Evolutionary conservation across 2,329 filamentous ascomycete genomes (phyloP).

Genomic region (Metarhizium rileyi): DNA sequence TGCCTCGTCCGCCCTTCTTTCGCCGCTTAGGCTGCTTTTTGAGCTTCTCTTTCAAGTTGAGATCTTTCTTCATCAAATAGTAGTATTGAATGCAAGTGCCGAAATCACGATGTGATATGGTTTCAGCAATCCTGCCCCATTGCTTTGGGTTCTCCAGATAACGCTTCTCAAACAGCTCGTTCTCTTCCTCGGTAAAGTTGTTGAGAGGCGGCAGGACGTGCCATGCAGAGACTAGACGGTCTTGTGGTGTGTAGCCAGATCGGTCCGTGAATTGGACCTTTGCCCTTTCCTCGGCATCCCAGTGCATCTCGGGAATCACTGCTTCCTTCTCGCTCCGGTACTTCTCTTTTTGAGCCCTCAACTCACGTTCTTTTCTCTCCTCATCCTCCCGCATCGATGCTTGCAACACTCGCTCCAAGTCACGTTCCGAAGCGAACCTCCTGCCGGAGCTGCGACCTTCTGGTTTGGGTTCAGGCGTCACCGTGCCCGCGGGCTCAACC

Average conservation of each 20-base stretch:
- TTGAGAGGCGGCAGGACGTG: constrained; percentile 63
- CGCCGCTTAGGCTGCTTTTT: constrained; percentile 52
- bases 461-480: constrained; percentile 43
- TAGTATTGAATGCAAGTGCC: constrained; percentile 79
- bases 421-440: constrained; percentile 61
- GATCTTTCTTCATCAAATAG: constrained; percentile 67
- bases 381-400: constrained; percentile 63
- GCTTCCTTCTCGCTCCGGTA: constrained; percentile 71
- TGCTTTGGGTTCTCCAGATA: constrained; percentile 73
- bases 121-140: constrained; percentile 67
- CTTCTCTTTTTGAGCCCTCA: constrained; percentile 54
- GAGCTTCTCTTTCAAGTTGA: constrained; percentile 68
- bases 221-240: constrained; percentile 59
- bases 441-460: constrained; percentile 45
- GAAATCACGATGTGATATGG: constrained; percentile 58
- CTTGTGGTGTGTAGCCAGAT: constrained; percentile 53
- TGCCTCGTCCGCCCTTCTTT: constrained; percentile 45
- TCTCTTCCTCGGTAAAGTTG: constrained; percentile 66
- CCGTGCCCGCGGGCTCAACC: constrained; percentile 23
- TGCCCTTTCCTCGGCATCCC: constrained; percentile 49
- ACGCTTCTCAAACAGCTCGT: constrained; percentile 59
- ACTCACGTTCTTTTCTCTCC: constrained; percentile 58
- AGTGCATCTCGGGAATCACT: constrained; percentile 60
- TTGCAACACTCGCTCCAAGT: constrained; percentile 61
- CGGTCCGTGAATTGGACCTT: constrained; percentile 53